These are phyloP conservation scores for Podospora sp. DNA, from an alignment of 495 filamentous ascomycete species.

Conservation along the genomic window DNA sequence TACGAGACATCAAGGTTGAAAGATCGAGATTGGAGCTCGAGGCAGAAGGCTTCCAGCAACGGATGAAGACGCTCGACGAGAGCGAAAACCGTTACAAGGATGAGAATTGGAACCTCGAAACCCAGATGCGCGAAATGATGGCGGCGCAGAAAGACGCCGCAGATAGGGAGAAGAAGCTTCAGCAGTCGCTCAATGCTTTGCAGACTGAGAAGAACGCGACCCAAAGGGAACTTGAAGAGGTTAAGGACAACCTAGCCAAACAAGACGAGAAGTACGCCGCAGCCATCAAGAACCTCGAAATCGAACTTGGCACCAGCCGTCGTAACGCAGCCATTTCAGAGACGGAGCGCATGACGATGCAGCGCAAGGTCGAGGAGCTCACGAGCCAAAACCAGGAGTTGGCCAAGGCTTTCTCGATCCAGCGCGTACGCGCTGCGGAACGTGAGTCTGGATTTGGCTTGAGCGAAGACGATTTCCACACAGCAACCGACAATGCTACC, in stretches of 20 bases:
- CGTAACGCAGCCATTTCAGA: constrained; percentile 74
- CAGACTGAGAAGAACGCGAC: constrained; percentile 74
- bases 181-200: constrained; percentile 64
- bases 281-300: constrained; percentile 80
- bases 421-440: constrained; percentile 70
- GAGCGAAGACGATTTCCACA: constrained; percentile 64
- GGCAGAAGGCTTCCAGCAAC: constrained; percentile 74
- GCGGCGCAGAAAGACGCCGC: constrained; percentile 68
- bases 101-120: constrained; percentile 96
- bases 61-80: constrained; percentile 81
- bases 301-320: constrained; percentile 77
- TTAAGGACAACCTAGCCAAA: constrained; percentile 75
- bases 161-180: constrained; percentile 79
- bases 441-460: constrained; percentile 59
- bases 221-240: constrained; percentile 85
- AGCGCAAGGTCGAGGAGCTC: constrained; percentile 83
- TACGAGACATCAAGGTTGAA: constrained; percentile 72
- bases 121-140: constrained; percentile 79
- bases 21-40: constrained; percentile 80
- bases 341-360: constrained; percentile 69
- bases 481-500: constrained; percentile 68
- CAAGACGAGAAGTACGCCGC: constrained; percentile 76
- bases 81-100: constrained; percentile 95
- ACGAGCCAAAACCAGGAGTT: constrained; percentile 86
- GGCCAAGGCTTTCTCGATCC: constrained; percentile 69